Evolutionary conservation across 164 flowering plant genomes (phyloP).

Genomic region (Nymphaea thermarum): DNA sequence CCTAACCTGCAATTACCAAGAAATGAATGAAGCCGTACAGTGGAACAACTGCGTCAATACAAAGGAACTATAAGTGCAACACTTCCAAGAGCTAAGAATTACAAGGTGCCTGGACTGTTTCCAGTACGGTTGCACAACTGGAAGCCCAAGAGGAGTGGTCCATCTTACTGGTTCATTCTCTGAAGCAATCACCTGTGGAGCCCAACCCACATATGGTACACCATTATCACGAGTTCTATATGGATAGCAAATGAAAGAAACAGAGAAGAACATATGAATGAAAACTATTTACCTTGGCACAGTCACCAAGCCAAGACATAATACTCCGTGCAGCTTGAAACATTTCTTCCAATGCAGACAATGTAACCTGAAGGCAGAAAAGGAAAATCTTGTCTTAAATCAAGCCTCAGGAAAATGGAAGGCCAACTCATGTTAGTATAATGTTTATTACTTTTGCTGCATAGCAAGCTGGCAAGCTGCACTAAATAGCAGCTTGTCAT

Average conservation of each 20-base stretch:
- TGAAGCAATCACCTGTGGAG: constrained; percentile 62
- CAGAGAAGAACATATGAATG: background rate
- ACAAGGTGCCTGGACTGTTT: constrained; percentile 61
- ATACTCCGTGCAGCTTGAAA: constrained; percentile 83
- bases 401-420: constrained; percentile 4
- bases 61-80: background rate
- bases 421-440: background rate
- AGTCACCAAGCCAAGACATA: constrained; percentile 93
- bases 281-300: constrained; percentile 60
- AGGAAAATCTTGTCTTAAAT: background rate
- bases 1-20: constrained; percentile 45
- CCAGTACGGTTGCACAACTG: constrained; percentile 91
- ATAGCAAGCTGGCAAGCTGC: constrained; percentile 91
- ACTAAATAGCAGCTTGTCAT: constrained; percentile 59
- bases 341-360: constrained; percentile 81
- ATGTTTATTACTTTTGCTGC: constrained; percentile 70
- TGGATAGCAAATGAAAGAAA: too few species aligned
- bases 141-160: constrained; percentile 96
- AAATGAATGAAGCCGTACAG: background rate
- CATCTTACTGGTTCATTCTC: constrained; percentile 82
- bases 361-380: constrained; percentile 49
- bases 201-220: too few species aligned
- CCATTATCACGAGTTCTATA: too few species aligned
- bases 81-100: constrained; percentile 16
- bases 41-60: background rate